phyloP scores from a whole-genome alignment of 2,329 filamentous ascomycete species.

The Alternaria postmessia region DNA sequence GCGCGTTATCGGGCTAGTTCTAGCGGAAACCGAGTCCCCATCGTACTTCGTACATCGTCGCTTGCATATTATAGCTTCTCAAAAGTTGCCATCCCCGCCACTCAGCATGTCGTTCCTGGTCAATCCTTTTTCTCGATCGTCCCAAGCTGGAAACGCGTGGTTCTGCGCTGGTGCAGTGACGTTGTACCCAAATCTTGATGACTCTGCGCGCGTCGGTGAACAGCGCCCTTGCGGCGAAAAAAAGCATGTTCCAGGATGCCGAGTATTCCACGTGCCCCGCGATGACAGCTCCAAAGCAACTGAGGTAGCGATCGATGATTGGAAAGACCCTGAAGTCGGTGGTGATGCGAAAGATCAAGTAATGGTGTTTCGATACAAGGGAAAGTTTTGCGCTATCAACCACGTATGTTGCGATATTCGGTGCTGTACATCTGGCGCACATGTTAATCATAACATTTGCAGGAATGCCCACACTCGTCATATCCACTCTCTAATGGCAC shows the following conservation, averaged over 20 bases:
- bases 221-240: slow-evolving; percentile 25
- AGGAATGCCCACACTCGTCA: slow-evolving; percentile 69
- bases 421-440: too few species aligned
- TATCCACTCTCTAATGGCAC: slow-evolving; percentile 70
- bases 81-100: background rate
- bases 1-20: background rate
- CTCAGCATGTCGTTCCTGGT: slow-evolving; percentile 28
- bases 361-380: slow-evolving; percentile 70
- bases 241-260: slow-evolving; percentile 27
- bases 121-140: slow-evolving; percentile 31
- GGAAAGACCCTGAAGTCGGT: slow-evolving; percentile 32
- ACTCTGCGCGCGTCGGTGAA: slow-evolving; percentile 23
- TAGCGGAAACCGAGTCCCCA: background rate
- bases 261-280: slow-evolving; percentile 34
- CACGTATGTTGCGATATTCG: slow-evolving; percentile 59
- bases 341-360: slow-evolving; percentile 63
- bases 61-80: slow-evolving; percentile 1
- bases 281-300: slow-evolving; percentile 29
- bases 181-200: slow-evolving; percentile 30
- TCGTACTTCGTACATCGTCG: background rate
- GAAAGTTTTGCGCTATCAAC: slow-evolving; percentile 72
- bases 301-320: slow-evolving; percentile 35
- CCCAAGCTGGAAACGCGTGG: slow-evolving; percentile 34
- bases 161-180: slow-evolving; percentile 31
- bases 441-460: background rate